Evolutionary conservation across 192 early-diverging fungal genomes (phyloP), one percentile per base, ranked within the genome.

Genomic region (Dissophora globulifera): DNA sequence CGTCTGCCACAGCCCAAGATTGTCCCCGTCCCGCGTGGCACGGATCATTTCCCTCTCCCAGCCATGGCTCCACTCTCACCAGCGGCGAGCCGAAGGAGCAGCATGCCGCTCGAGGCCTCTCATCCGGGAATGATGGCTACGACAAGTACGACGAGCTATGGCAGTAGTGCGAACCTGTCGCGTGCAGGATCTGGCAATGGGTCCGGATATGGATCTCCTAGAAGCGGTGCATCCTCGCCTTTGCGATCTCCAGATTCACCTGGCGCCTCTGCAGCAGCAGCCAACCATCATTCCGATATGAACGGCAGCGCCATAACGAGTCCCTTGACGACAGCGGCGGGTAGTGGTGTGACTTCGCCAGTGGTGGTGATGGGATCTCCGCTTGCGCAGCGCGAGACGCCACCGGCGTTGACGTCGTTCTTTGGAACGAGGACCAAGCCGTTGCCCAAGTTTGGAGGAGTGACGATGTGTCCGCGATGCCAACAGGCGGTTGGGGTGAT

Each of bases 361-460:
- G 50, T 70, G 40, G 33, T 58, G 20, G 40, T 67, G 58, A 52
- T 70, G 67, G 49, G 46, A 16, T 59, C 67, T 11, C 72, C 58
- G 5, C 16, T 61, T 5, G 61, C 52, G 17, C 35, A 59, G 9
- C 52, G 56, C 22, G 62, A 60, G 33, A 41, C 29, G 3, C 63
- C 69, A 0, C 59, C 69, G 15, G 47, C 45, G 32, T 23, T 78
- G 45, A 72, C 69, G 15, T 58, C 62, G n/a, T 52, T 82, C 29
- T 82, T 82, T 45, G 65, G 62, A 6, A 68, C 69, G 12, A 50
- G 80, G 20, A 82, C 80, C 11, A 56, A 68, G 17, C 75, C 81
- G 1, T 56, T 82, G 8, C 81, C 81, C 1, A 82, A 81, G 58
- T 61, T 86, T 32, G 84, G 84, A 19, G 84, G 84, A 12, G 67